A percentile compares a stretch with the other conserved stretches of the same genome.
Evolutionary conservation across 306 rosid genomes (phyloP).

Genomic region (Morella rubra): DNA sequence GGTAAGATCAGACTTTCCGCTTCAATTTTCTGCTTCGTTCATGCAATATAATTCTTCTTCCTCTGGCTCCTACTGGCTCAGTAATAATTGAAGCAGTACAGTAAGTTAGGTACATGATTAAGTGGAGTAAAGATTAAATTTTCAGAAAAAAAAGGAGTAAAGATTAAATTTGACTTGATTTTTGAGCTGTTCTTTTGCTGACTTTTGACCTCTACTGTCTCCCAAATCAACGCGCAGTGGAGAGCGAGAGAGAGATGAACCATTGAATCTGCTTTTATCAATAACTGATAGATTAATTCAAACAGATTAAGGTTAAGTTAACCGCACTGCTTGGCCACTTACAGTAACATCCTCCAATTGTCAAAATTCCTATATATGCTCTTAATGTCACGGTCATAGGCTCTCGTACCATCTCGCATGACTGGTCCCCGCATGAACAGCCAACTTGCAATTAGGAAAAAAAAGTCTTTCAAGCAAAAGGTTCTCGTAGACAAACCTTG

Average conservation of each 20-base stretch:
- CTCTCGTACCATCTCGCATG: not conserved
- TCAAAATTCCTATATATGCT: too few species aligned
- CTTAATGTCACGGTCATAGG: too few species aligned
- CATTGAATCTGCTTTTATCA: not conserved
- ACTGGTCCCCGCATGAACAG: conserved; percentile 6
- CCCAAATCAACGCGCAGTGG: not conserved
- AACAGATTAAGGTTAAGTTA: not conserved
- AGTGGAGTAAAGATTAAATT: not conserved
- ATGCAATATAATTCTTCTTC: not conserved
- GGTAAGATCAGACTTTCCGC: conserved; percentile 32
- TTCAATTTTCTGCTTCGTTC: not conserved
- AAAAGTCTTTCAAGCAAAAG: not conserved
- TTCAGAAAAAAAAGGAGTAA: too few species aligned
- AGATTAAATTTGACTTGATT: not conserved
- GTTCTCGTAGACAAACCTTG: not conserved
- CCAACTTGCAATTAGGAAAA: not conserved
- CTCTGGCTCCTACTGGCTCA: not conserved
- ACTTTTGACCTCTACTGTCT: not conserved
- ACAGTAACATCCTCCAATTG: too few species aligned
- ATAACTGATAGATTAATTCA: not conserved
- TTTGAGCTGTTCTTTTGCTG: not conserved
- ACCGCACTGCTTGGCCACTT: not conserved
- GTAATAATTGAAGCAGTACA: not conserved
- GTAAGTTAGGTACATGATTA: not conserved
- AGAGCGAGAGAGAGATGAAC: not conserved